These are phyloP conservation scores for Leucocoprinus birnbaumii DNA, from an alignment of 768 basidiomycete species.

Conservation along the genomic window DNA sequence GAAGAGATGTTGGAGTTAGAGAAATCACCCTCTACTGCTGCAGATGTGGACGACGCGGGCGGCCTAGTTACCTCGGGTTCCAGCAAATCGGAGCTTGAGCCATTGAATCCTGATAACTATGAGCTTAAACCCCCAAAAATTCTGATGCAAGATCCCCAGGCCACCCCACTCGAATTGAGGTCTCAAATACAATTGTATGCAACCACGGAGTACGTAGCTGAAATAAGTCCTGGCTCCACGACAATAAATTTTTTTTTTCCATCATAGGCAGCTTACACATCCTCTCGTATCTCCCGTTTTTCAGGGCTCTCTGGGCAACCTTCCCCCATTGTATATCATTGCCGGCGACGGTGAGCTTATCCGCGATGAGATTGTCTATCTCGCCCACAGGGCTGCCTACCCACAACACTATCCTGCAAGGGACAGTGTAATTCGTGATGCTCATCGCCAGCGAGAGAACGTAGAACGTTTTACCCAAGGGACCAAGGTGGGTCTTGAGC, in stretches of 20 bases:
- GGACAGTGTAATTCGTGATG: constrained; percentile 44
- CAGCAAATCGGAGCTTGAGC: too few species aligned
- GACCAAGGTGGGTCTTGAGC: too few species aligned
- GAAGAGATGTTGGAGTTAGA: too few species aligned
- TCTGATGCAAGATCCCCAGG: constrained; percentile 44
- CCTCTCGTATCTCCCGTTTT: constrained; percentile 73
- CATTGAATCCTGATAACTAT: constrained; percentile 26
- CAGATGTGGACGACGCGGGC: too few species aligned
- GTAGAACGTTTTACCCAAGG: too few species aligned
- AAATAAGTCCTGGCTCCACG: not conserved
- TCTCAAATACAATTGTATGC: constrained; percentile 80
- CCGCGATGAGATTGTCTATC: constrained; percentile 73
- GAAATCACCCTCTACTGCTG: too few species aligned
- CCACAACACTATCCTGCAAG: constrained; percentile 63
- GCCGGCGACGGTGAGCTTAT: constrained; percentile 74
- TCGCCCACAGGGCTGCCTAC: constrained; percentile 78
- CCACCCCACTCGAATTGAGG: constrained; percentile 42
- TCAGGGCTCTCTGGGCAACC: constrained; percentile 69
- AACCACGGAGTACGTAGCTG: constrained; percentile 55
- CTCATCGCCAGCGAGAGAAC: constrained; percentile 13
- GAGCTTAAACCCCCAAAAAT: constrained; percentile 58
- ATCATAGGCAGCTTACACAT: constrained; percentile 52
- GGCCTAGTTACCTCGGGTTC: too few species aligned
- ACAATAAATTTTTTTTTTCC: not conserved
- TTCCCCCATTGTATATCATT: constrained; percentile 73